Evolutionary conservation across 345 rosid genomes (phyloP).

Genomic region (Populus simonii): DNA sequence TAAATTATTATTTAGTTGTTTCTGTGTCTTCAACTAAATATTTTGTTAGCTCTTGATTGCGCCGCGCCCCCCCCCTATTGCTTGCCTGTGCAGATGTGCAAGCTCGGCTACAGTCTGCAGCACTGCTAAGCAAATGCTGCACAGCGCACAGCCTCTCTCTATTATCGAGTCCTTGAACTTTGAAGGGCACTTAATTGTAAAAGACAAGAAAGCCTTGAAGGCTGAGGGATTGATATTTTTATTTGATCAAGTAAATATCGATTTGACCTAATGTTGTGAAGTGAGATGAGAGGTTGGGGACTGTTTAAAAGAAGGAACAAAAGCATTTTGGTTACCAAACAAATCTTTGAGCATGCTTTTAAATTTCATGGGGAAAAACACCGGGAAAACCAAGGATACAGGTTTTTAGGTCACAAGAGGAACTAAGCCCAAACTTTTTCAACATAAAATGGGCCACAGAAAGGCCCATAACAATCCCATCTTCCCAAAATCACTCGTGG

Average conservation of each 20-base stretch:
- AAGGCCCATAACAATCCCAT: not conserved
- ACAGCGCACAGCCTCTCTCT: not conserved
- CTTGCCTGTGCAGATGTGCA: not conserved
- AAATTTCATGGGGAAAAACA: too few species aligned
- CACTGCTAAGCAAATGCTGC: not conserved
- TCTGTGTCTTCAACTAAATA: too few species aligned
- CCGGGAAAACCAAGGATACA: too few species aligned
- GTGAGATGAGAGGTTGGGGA: not conserved
- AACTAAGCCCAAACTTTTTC: not conserved
- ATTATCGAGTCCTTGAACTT: not conserved
- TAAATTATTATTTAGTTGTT: too few species aligned
- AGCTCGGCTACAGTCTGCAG: not conserved
- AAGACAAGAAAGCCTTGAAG: not conserved
- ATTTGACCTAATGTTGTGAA: not conserved
- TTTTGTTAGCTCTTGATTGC: too few species aligned
- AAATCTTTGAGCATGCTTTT: not conserved
- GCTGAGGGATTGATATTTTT: not conserved
- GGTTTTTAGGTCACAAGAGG: not conserved
- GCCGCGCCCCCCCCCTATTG: not conserved
- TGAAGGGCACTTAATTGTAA: not conserved
- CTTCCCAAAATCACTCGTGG: not conserved
- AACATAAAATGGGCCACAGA: not conserved
- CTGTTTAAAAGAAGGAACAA: not conserved
- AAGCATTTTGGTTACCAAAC: not conserved
- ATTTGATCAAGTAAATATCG: not conserved